phyloP scores from a whole-genome alignment of 768 basidiomycete genomes.

The Tulasnella sp. region DNA sequence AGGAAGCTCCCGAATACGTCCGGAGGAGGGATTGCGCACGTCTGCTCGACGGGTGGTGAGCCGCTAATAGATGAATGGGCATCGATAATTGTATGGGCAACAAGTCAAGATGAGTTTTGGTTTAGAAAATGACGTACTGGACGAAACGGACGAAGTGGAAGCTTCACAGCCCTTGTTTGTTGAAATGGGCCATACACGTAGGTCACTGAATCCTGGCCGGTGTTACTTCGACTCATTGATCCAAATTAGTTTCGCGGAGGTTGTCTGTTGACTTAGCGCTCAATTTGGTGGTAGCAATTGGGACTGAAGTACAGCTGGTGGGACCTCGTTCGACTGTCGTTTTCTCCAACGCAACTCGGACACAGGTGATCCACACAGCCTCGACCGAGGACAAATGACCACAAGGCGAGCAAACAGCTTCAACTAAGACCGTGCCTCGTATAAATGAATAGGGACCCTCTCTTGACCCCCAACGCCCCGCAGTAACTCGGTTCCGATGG shows the following conservation, averaged over 20 bases:
- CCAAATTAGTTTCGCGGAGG: background rate
- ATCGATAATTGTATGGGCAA: background rate
- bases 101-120: background rate
- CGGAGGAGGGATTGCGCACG: background rate
- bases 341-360: background rate
- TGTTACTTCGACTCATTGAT: background rate
- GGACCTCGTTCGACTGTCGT: background rate
- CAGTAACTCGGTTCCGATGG: background rate
- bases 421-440: background rate
- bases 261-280: background rate
- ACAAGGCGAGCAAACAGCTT: background rate
- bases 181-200: background rate
- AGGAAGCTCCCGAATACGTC: background rate
- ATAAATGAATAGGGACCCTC: background rate
- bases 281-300: background rate
- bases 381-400: background rate
- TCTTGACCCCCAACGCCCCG: background rate
- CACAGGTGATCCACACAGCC: background rate
- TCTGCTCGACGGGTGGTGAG: background rate
- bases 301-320: background rate
- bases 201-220: background rate
- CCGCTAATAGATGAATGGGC: background rate
- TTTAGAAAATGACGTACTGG: background rate
- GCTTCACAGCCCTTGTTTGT: background rate
- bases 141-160: background rate